These are phyloP conservation scores for Marsdenia floribunda DNA, from an alignment of 257 asterid genomes.

Conservation along the genomic window DNA sequence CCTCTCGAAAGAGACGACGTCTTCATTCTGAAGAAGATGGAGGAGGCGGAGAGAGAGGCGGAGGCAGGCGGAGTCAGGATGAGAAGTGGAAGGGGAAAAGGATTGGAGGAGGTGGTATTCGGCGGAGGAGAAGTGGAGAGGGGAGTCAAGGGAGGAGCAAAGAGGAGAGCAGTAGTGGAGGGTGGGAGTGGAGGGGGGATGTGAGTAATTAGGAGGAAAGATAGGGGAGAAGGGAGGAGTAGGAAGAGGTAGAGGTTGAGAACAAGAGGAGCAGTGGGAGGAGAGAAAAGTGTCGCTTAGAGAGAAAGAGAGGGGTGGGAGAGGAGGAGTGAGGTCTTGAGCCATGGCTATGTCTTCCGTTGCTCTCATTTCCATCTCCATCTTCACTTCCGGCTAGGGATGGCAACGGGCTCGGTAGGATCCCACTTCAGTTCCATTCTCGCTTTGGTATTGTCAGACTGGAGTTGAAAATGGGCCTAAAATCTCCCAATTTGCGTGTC, in stretches of 20 bases:
- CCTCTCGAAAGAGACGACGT: conserved; percentile 20
- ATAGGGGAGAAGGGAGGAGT: conserved; percentile 18
- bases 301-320: conserved; percentile 57
- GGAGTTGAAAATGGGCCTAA: no score
- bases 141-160: conserved; percentile 56
- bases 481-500: no score
- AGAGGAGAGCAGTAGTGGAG: conserved; percentile 59
- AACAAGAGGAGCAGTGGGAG: conserved; percentile 75
- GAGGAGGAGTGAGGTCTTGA: conserved; percentile 57
- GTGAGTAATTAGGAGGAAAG: conserved; percentile 8
- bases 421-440: no score
- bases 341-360: conserved; percentile 38
- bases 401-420: no score
- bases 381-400: not conserved
- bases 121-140: conserved; percentile 51
- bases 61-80: conserved; percentile 45
- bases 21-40: conserved; percentile 19
- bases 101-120: conserved; percentile 39
- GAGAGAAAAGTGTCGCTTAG: conserved; percentile 48
- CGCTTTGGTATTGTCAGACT: no score
- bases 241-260: conserved; percentile 37
- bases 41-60: conserved; percentile 75
- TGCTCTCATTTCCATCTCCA: conserved; percentile 54
- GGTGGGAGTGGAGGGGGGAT: conserved; percentile 11
- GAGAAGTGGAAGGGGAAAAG: conserved; percentile 24